phyloP scores from a whole-genome alignment of 768 basidiomycete genomes.

The Mycena polygramma region DNA sequence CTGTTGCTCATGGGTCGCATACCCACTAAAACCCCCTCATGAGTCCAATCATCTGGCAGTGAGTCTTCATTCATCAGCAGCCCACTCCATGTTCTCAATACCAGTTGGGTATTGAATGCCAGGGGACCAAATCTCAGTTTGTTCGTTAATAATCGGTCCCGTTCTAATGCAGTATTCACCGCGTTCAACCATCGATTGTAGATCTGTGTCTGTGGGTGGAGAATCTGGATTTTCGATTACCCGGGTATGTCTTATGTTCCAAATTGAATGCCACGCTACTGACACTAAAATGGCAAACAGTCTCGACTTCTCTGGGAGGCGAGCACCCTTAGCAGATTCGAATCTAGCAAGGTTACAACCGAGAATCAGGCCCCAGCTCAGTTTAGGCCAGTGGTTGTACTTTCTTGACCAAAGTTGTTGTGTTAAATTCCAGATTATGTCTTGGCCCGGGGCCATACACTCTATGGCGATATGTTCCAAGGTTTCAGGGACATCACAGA shows the following conservation, averaged over 20 bases:
- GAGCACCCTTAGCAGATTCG: no score
- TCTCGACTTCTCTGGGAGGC: no score
- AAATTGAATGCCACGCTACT: not conserved
- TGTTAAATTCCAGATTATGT: constrained; percentile 9
- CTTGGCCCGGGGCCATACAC: not conserved
- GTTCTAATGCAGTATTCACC: not conserved
- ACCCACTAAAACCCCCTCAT: constrained; percentile 16
- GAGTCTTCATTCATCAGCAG: constrained; percentile 6
- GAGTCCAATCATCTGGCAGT: not conserved
- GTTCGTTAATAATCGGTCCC: not conserved
- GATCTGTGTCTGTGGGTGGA: not conserved
- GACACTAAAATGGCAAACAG: no score
- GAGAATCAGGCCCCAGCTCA: no score
- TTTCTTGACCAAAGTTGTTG: not conserved
- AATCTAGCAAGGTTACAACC: no score
- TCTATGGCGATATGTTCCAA: constrained; percentile 7
- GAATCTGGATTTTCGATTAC: constrained; percentile 1
- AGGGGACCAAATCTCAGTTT: constrained; percentile 3
- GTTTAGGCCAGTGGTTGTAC: constrained; percentile 2
- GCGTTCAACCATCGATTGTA: constrained; percentile 2
- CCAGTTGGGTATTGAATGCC: not conserved
- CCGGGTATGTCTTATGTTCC: not conserved
- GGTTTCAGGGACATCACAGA: constrained; percentile 1
- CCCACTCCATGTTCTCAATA: constrained; percentile 8
- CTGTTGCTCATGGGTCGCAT: constrained; percentile 1